These are phyloP conservation scores for Mortierella alpina DNA, from an alignment of 192 early-diverging fungal genomes.

Conservation along the genomic window DNA sequence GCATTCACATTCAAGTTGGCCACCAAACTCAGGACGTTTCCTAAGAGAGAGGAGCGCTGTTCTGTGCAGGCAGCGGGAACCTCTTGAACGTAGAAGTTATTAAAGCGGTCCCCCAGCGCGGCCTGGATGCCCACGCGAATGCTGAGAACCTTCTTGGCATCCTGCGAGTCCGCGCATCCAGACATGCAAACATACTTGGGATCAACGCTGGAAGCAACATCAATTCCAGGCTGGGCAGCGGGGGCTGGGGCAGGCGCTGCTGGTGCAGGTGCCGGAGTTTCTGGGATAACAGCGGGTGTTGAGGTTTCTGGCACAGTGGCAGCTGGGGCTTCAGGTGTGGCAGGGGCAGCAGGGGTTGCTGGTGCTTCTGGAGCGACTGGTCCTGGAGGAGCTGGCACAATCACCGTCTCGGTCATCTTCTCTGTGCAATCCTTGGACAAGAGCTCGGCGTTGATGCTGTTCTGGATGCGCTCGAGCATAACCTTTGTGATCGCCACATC, in stretches of 20 bases:
- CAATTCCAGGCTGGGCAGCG: slow-evolving; percentile 1
- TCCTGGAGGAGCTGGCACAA: not conserved
- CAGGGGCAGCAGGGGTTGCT: no score
- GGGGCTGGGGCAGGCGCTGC: not conserved
- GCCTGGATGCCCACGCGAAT: slow-evolving; percentile 31
- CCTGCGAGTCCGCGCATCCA: slow-evolving; percentile 35
- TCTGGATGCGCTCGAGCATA: slow-evolving; percentile 17
- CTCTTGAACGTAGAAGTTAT: slow-evolving; percentile 22
- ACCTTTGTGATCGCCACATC: slow-evolving; percentile 13
- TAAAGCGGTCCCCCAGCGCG: slow-evolving; percentile 5
- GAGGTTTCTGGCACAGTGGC: no score
- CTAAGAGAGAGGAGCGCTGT: slow-evolving; percentile 12
- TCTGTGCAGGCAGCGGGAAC: slow-evolving; percentile 23
- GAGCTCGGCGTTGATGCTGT: slow-evolving; percentile 22
- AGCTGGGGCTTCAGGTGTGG: no score
- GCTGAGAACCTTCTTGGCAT: slow-evolving; percentile 24
- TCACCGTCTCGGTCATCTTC: slow-evolving; percentile 45
- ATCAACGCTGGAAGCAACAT: slow-evolving; percentile 12
- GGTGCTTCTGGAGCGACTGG: no score
- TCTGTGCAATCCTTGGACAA: slow-evolving; percentile 50
- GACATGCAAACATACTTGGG: slow-evolving; percentile 41
- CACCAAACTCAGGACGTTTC: slow-evolving; percentile 7
- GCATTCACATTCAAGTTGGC: slow-evolving; percentile 1
- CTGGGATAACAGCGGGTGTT: not conserved
- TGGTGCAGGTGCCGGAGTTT: not conserved